Conservation (phyloP, 2,329 filamentous ascomycete genomes). For the Ophiobolus disseminans region DNA sequence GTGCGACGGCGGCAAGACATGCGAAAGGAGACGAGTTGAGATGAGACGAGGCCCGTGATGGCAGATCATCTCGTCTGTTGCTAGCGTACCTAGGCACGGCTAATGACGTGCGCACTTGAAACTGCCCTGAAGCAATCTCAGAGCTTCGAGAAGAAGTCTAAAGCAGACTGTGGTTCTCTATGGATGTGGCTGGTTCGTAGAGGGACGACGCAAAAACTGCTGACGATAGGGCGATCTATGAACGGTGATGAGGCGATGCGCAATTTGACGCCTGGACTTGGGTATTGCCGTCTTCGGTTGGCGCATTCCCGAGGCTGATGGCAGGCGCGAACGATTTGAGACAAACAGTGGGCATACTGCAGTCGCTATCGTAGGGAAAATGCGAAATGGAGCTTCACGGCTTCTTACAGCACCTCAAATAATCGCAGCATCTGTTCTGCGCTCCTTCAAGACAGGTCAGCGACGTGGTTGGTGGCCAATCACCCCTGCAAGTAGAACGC, state of each 20-base stretch:
- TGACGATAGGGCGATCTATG: not conserved
- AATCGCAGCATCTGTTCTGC: slow-evolving; percentile 8
- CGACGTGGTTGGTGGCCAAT: slow-evolving; percentile 15
- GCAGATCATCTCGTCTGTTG: not conserved
- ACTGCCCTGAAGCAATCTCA: not conserved
- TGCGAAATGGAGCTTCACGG: too few relatives aligned
- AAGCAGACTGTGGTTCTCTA: too few relatives aligned
- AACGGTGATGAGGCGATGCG: not conserved
- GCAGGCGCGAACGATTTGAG: too few relatives aligned
- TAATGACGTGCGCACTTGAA: not conserved
- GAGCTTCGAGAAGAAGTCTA: not conserved
- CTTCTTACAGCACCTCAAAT: too few relatives aligned
- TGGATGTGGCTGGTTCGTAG: not conserved
- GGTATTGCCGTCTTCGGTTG: not conserved
- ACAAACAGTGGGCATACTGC: too few relatives aligned
- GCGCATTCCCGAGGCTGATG: too few relatives aligned
- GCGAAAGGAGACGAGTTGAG: not conserved
- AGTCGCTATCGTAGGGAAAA: too few relatives aligned
- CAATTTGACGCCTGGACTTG: too few relatives aligned
- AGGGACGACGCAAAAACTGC: not conserved
- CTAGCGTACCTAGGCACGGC: not conserved
- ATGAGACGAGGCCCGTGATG: not conserved
- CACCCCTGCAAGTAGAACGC: slow-evolving; percentile 10
- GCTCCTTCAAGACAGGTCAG: slow-evolving; percentile 10
- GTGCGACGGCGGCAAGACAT: not conserved